phyloP scores from a whole-genome alignment of 2,329 filamentous ascomycete species.

The Westerdykella sp. region DNA sequence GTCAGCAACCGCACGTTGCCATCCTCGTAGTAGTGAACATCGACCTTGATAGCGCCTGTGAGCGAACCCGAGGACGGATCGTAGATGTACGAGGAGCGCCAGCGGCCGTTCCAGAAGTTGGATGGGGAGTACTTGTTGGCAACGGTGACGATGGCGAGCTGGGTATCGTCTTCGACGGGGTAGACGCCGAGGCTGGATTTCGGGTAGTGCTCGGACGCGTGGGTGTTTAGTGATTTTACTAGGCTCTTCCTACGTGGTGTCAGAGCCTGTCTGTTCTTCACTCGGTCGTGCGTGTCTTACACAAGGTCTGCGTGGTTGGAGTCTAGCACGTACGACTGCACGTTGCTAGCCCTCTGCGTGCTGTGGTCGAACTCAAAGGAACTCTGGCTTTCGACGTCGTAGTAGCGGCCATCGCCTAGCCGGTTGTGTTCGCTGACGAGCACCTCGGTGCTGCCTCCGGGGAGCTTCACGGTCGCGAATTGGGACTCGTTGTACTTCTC shows the following conservation, averaged over 20 bases:
- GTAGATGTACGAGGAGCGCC: conserved; percentile 82
- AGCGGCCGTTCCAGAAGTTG: conserved; percentile 99
- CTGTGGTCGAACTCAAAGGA: conserved; percentile 85
- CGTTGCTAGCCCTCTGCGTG: conserved; percentile 75
- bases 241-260: conserved; percentile 63
- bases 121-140: conserved; percentile 96
- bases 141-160: conserved; percentile 75
- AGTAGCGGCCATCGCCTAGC: conserved; percentile 76
- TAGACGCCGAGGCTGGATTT: conserved; percentile 76
- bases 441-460: conserved; percentile 70
- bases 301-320: conserved; percentile 71
- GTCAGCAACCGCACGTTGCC: conserved; percentile 92
- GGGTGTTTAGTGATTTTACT: conserved; percentile 66
- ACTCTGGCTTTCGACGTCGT: conserved; percentile 78
- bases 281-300: conserved; percentile 47
- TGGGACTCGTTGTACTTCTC: conserved; percentile 96
- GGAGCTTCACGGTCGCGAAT: conserved; percentile 80
- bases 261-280: background rate
- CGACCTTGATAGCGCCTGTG: conserved; percentile 78
- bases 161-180: conserved; percentile 67
- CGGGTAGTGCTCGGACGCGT: conserved; percentile 84
- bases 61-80: conserved; percentile 61
- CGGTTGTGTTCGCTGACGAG: conserved; percentile 83
- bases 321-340: conserved; percentile 73
- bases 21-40: conserved; percentile 99